Base-by-base conservation (phyloP, 176 grass and related monocot species). In the Bonia amplexicaulis region DNA sequence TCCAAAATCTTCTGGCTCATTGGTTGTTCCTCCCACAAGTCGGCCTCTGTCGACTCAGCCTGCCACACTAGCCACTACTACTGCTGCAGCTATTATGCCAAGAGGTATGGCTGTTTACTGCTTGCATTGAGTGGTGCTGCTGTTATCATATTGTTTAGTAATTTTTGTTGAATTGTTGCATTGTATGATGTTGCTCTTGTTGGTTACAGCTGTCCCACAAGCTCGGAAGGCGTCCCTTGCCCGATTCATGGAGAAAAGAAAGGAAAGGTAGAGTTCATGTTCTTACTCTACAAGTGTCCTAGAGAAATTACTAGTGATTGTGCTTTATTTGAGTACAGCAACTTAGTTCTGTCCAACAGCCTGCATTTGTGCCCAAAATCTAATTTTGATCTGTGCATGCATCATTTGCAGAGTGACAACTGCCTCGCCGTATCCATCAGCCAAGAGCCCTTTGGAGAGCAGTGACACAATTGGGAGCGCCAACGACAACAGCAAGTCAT, bases 161-260 rank as follows among this genome's bases (percentile, higher is more conserved):
- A 58, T 20, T 13, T 79, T 46, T 22, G 25, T 71, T 66, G 37
- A 77, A 78, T 31, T 74, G 7, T 64, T 87, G 47, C 39, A 48
- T 48, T 14, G 15, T 49, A 82, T 68, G 78, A 42, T 66, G 45
- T 75, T 41, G 61, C 17, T 66, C 1, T 66, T 87, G 65, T 88
- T 81, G 0, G 57, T 82, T 90, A 62, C 89, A 98, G 96, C 93
- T 87, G 91, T 98, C 6, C 96, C 96, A 73, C 96, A 98, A 85
- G 96, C 96, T 70, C 80, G 96, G 60, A 98, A 95, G 85, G 93
- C 93, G 3, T 98, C 96, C 41, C 67, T 98, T 66, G 89, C 89
- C 61, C 91, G 96, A 64, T 98, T 98, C 72, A 71, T 98, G 73
- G 96, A 98, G 77, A 98, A 90, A 68, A 84, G 96, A 67, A 98